phyloP scores from a whole-genome alignment of 441 rosid genomes.

The Raphanus hybrid region DNA sequence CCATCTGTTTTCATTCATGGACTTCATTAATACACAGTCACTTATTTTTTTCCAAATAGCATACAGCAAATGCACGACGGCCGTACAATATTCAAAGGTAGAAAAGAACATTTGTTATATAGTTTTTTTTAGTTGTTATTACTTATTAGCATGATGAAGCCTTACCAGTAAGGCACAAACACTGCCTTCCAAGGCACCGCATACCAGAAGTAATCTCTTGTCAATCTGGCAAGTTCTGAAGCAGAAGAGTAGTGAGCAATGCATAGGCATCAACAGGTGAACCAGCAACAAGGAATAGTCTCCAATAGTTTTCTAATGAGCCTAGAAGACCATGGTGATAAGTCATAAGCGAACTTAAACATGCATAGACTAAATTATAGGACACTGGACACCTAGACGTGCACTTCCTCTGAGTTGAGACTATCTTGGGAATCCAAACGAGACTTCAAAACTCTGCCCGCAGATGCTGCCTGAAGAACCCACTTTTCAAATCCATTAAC shows the following conservation, averaged over 20 bases:
- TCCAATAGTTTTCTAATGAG: no score
- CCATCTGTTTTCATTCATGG: background rate
- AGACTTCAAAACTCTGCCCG: conserved; percentile 91
- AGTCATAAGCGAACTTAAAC: conserved; percentile 31
- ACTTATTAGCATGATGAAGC: conserved; percentile 7
- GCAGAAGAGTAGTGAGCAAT: no score
- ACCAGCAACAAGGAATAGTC: no score
- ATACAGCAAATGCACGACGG: background rate
- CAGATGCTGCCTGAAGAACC: conserved; percentile 86
- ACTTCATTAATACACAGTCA: no score
- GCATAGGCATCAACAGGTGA: no score
- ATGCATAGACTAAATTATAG: conserved; percentile 49
- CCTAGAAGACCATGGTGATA: conserved; percentile 13
- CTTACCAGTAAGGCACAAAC: conserved; percentile 91
- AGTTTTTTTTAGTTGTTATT: conserved; percentile 1
- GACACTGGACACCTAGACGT: conserved; percentile 78
- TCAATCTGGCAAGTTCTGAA: no score
- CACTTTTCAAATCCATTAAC: conserved; percentile 81
- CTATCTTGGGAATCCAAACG: conserved; percentile 98
- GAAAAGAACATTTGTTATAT: no score
- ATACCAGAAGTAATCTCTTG: conserved; percentile 91
- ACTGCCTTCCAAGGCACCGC: conserved; percentile 95
- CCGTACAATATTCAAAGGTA: no score
- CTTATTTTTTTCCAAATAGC: background rate
- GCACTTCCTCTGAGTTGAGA: conserved; percentile 97